Conservation (phyloP, 75 land plant species). For the Sequoia sempervirens region DNA sequence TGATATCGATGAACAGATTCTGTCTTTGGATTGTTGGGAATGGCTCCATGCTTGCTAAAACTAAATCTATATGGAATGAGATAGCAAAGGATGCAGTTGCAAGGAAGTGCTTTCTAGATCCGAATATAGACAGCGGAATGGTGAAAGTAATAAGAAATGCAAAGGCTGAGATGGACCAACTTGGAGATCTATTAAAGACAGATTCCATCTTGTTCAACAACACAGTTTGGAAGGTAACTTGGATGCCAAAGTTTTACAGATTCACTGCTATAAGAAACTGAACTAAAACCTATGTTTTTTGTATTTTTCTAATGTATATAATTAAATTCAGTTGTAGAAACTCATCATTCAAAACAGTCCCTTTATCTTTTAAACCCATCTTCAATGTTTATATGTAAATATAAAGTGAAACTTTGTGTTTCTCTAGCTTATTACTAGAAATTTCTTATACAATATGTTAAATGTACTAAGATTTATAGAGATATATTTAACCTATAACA, state of each 20-base stretch:
- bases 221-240: conserved; percentile 60
- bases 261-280: neutral
- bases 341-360: no score
- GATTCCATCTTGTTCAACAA: conserved; percentile 40
- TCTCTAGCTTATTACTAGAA: neutral
- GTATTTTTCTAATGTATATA: neutral
- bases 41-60: conserved; percentile 30
- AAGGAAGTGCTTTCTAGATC: conserved; percentile 41
- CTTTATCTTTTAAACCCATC: neutral
- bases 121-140: conserved; percentile 31
- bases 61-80: conserved; percentile 47
- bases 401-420: neutral
- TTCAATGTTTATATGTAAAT: neutral
- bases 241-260: neutral
- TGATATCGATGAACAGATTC: conserved; percentile 24
- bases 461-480: neutral
- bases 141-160: conserved; percentile 31
- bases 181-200: conserved; percentile 42
- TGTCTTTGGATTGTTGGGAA: conserved; percentile 71
- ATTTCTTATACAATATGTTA: neutral
- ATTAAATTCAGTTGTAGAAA: neutral
- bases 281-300: no score
- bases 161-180: conserved; percentile 39
- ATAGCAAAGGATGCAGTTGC: conserved; percentile 50
- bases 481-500: no score